A percentile compares a stretch with the other conserved stretches of the same genome.
Conservation (phyloP, 306 rosid genomes). For the Biancaea sappan region DNA sequence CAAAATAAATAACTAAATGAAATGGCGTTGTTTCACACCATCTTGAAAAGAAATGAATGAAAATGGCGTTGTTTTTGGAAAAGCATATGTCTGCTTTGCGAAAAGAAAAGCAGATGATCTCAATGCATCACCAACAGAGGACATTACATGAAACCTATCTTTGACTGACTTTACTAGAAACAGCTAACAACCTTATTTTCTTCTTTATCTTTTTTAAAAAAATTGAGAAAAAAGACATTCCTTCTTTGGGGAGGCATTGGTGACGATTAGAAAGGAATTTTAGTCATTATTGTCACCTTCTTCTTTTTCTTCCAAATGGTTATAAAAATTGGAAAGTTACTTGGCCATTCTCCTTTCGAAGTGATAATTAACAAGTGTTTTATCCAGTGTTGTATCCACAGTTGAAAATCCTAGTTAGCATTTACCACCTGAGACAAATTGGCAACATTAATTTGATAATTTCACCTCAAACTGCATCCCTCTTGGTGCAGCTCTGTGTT, state of each 20-base stretch:
- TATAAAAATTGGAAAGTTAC: background rate
- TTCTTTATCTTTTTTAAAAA: background rate
- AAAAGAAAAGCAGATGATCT: too few relatives aligned
- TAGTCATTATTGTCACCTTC: background rate
- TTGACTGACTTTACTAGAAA: background rate
- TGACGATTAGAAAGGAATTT: background rate
- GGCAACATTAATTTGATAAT: background rate
- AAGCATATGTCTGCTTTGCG: too few relatives aligned
- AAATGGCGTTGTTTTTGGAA: too few relatives aligned
- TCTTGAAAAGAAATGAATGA: too few relatives aligned
- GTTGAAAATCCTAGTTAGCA: slow-evolving; percentile 4
- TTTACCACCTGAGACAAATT: slow-evolving; percentile 18
- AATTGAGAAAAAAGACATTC: background rate
- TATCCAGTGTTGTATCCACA: background rate
- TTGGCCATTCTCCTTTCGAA: background rate
- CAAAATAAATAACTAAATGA: too few relatives aligned
- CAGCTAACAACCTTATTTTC: background rate
- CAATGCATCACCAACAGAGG: background rate
- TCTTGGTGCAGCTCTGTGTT: slow-evolving; percentile 24
- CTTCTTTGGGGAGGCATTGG: background rate
- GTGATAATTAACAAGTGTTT: too few relatives aligned
- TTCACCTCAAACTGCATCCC: slow-evolving; percentile 24
- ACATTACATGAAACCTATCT: background rate
- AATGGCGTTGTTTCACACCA: too few relatives aligned
- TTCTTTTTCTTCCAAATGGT: background rate